Percentiles rank a stretch among this genome's conserved stretches.
phyloP scores from a whole-genome alignment of 257 asterid genomes.

The Galeopsis tetrahit region DNA sequence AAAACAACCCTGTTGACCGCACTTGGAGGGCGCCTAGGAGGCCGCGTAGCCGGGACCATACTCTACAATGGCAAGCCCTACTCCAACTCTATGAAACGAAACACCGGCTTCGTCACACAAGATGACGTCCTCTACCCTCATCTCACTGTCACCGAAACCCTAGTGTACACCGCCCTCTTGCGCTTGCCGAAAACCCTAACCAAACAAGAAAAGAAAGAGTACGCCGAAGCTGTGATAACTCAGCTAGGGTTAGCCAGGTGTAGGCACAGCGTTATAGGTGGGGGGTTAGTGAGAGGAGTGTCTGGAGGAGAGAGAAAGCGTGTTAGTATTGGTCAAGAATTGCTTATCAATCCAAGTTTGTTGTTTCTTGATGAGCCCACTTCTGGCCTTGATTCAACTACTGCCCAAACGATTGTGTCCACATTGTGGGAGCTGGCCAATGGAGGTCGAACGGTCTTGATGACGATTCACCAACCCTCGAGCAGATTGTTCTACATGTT shows the following conservation, averaged over 20 bases:
- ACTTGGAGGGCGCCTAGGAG: constrained; percentile 59
- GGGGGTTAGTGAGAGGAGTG: constrained; percentile 51
- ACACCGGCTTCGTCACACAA: constrained; percentile 76
- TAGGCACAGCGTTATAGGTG: constrained; percentile 58
- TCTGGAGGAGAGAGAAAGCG: constrained; percentile 85
- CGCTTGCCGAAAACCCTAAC: constrained; percentile 62
- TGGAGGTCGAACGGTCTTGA: constrained; percentile 66
- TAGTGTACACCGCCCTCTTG: constrained; percentile 65
- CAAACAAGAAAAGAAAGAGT: constrained; percentile 43
- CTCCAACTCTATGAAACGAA: constrained; percentile 57
- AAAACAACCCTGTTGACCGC: constrained; percentile 78
- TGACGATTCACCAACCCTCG: constrained; percentile 89
- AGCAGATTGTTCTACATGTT: constrained; percentile 72
- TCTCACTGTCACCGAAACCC: constrained; percentile 71
- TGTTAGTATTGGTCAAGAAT: constrained; percentile 83
- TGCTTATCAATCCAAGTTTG: constrained; percentile 78
- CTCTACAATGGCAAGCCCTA: constrained; percentile 65
- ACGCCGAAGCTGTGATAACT: constrained; percentile 56
- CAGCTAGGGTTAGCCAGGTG: constrained; percentile 65
- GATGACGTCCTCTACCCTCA: constrained; percentile 77
- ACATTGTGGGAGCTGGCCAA: constrained; percentile 59
- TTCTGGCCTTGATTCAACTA: constrained; percentile 79
- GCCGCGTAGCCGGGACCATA: constrained; percentile 52
- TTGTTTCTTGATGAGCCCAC: constrained; percentile 84
- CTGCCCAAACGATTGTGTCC: constrained; percentile 68